Conservation (phyloP, 768 basidiomycete species). For the Boletus reticulatus region DNA sequence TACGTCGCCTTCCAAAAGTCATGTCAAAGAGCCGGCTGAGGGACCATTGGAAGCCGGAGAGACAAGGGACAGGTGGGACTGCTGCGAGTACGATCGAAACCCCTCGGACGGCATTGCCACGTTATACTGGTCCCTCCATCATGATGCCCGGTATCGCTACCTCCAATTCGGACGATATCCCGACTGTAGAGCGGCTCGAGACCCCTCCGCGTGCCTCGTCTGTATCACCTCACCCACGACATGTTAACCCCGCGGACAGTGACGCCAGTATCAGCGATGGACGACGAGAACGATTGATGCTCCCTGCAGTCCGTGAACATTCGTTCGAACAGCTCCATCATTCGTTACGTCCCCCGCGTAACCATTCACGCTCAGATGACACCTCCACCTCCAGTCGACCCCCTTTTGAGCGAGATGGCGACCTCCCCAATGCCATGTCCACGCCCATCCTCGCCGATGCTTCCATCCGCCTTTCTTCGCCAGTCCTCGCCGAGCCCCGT, state of each 20-base stretch:
- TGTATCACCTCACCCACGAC: constrained; percentile 21
- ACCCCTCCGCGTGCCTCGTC: constrained; percentile 25
- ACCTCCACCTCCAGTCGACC: constrained; percentile 25
- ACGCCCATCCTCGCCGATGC: constrained; percentile 27
- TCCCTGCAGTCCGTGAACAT: constrained; percentile 25
- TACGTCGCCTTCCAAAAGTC: constrained; percentile 33
- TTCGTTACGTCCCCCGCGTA: constrained; percentile 11
- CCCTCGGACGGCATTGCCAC: constrained; percentile 14
- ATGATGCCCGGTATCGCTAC: constrained; percentile 12
- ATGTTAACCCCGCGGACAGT: constrained; percentile 14
- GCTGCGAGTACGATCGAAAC: constrained; percentile 7
- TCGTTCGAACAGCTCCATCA: constrained; percentile 18
- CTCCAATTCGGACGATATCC: constrained; percentile 29
- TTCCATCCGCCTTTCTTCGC: constrained; percentile 31
- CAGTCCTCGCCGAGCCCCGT: constrained; percentile 39
- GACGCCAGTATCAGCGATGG: constrained; percentile 20
- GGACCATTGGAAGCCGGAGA: constrained; percentile 23
- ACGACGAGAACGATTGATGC: constrained; percentile 25
- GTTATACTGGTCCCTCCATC: constrained; percentile 19
- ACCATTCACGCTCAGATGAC: constrained; percentile 20
- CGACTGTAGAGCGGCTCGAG: constrained; percentile 28
- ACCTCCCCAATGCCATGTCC: constrained; percentile 29
- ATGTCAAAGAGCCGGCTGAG: constrained; percentile 31
- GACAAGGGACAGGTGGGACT: constrained; percentile 11
- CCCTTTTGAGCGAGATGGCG: constrained; percentile 21